Conservation (phyloP, 2,329 filamentous ascomycete genomes). For the Plectosphaerella cucumerina region DNA sequence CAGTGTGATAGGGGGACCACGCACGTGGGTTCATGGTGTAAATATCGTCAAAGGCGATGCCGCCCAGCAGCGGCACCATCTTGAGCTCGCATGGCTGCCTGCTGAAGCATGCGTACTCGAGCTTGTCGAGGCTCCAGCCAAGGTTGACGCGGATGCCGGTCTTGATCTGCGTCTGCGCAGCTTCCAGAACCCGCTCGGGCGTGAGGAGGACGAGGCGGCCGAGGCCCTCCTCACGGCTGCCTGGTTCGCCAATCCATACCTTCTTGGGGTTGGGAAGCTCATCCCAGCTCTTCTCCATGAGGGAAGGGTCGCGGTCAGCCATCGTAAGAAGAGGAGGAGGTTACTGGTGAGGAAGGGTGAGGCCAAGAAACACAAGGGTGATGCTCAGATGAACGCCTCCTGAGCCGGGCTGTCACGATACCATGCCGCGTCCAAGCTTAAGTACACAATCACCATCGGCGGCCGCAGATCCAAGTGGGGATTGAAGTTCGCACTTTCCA, state of each 20-base stretch:
- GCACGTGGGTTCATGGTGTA: slow-evolving; percentile 42
- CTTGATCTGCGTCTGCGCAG: slow-evolving; percentile 43
- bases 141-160: slow-evolving; percentile 47
- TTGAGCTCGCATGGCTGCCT: slow-evolving; percentile 45
- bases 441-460: too few relatives aligned
- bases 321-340: too few relatives aligned
- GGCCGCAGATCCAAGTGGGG: too few relatives aligned
- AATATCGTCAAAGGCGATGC: slow-evolving; percentile 45
- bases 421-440: too few relatives aligned
- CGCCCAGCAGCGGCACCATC: slow-evolving; percentile 43
- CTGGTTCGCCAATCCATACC: slow-evolving; percentile 41
- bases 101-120: slow-evolving; percentile 50
- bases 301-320: too few relatives aligned
- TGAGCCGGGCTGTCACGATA: too few relatives aligned
- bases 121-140: slow-evolving; percentile 52
- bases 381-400: too few relatives aligned
- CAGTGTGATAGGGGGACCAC: neutral
- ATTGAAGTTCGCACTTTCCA: too few relatives aligned
- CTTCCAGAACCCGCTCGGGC: slow-evolving; percentile 41
- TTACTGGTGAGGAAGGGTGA: too few relatives aligned
- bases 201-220: slow-evolving; percentile 48
- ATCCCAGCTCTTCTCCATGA: slow-evolving; percentile 25
- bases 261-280: slow-evolving; percentile 41
- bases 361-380: too few relatives aligned
- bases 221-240: slow-evolving; percentile 45